Evolutionary conservation across 2,329 filamentous ascomycete species (phyloP).

Genomic region (Venturia asperata): DNA sequence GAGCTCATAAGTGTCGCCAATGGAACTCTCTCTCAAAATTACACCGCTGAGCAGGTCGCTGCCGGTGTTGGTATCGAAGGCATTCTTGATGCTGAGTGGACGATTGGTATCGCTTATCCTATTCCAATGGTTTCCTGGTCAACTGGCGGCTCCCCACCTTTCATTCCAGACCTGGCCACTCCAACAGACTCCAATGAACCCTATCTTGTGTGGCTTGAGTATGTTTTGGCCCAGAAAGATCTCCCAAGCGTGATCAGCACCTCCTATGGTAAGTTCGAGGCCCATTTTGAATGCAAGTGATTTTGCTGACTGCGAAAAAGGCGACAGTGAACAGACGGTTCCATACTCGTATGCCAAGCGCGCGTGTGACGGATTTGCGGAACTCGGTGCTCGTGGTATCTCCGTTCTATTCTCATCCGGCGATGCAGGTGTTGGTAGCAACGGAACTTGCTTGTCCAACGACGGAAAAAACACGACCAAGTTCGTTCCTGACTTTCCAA

Average conservation of each 20-base stretch:
- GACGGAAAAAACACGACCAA: constrained; percentile 32
- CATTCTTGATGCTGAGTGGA: constrained; percentile 18
- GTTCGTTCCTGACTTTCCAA: constrained; percentile 42
- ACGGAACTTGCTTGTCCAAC: constrained; percentile 36
- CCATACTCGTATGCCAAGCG: constrained; percentile 32
- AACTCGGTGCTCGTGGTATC: constrained; percentile 35
- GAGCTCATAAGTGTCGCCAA: constrained; percentile 18
- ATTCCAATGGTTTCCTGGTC: constrained; percentile 18
- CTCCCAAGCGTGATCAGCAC: constrained; percentile 34
- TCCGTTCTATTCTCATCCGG: constrained; percentile 36
- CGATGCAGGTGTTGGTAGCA: constrained; percentile 32
- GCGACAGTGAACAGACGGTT: constrained; percentile 36
- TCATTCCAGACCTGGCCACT: neutral
- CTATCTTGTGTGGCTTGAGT: constrained; percentile 35
- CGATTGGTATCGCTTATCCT: constrained; percentile 17
- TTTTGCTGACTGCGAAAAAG: neutral
- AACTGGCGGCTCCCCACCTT: constrained; percentile 14
- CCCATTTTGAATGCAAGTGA: neutral
- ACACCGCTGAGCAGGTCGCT: neutral
- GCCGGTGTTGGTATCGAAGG: constrained; percentile 6
- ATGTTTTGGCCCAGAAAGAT: constrained; percentile 30
- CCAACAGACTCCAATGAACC: constrained; percentile 43
- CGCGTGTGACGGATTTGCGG: constrained; percentile 35
- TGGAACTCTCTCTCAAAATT: constrained; percentile 11
- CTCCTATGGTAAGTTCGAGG: constrained; percentile 27